Percentiles rank a stretch among this genome's conserved stretches.
phyloP scores from a whole-genome alignment of 495 filamentous ascomycete genomes.

The Penicillium antarcticum region DNA sequence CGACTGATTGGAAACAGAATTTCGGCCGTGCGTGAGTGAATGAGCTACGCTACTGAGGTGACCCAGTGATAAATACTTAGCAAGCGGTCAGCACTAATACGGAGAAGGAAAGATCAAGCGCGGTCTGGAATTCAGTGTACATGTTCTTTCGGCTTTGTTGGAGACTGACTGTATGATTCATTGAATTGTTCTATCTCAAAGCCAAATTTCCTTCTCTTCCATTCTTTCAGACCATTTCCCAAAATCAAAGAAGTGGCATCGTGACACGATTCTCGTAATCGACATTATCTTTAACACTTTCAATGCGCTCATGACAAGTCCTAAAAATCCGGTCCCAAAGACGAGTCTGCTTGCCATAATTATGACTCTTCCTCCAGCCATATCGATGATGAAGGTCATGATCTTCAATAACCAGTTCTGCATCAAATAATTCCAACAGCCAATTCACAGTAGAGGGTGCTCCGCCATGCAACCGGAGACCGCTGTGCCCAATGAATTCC shows the following conservation, averaged over 20 bases:
- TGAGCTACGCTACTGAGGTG: too few relatives aligned
- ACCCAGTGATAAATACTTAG: too few relatives aligned
- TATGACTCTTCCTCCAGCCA: slow-evolving; percentile 30
- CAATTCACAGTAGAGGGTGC: slow-evolving; percentile 25
- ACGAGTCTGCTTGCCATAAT: slow-evolving; percentile 29
- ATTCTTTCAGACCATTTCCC: neutral
- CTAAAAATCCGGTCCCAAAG: slow-evolving; percentile 29
- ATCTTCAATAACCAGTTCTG: slow-evolving; percentile 29
- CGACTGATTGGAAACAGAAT: too few relatives aligned
- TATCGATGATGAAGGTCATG: slow-evolving; percentile 31
- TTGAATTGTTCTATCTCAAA: too few relatives aligned
- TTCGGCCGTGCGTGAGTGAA: too few relatives aligned
- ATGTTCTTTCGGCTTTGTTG: too few relatives aligned
- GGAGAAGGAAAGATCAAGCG: too few relatives aligned
- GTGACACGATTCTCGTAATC: slow-evolving; percentile 23
- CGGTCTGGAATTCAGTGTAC: too few relatives aligned
- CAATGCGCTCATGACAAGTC: slow-evolving; percentile 26
- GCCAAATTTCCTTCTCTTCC: too few relatives aligned
- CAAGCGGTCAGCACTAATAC: too few relatives aligned
- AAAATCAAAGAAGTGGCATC: slow-evolving; percentile 20
- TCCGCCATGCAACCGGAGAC: slow-evolving; percentile 21
- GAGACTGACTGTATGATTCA: too few relatives aligned
- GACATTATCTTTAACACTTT: slow-evolving; percentile 22
- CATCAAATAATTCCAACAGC: slow-evolving; percentile 23
- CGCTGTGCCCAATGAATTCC: slow-evolving; percentile 28